Conservation (phyloP, 75 land plant genomes). For the Pinus albicaulis region DNA sequence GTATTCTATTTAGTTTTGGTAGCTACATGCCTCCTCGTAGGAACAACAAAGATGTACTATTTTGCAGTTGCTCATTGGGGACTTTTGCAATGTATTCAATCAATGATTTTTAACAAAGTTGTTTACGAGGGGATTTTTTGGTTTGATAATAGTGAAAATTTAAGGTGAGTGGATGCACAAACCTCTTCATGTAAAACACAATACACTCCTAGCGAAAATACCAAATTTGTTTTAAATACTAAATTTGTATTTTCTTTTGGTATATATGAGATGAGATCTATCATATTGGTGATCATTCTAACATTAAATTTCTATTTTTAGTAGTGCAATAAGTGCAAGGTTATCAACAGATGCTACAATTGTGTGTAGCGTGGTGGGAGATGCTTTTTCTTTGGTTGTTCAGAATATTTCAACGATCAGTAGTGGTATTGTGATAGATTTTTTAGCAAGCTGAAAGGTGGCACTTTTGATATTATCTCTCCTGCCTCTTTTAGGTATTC, state of each 20-base stretch:
- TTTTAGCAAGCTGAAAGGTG: slow-evolving; percentile 46
- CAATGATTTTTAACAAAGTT: slow-evolving; percentile 44
- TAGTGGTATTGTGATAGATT: slow-evolving; percentile 44
- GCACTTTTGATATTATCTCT: slow-evolving; percentile 38
- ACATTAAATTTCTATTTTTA: slow-evolving; percentile 21
- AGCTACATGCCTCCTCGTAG: slow-evolving; percentile 21
- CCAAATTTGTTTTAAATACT: too few species aligned
- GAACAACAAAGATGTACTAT: slow-evolving; percentile 38
- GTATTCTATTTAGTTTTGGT: slow-evolving; percentile 55
- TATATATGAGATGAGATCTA: too few species aligned
- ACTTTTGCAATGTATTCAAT: slow-evolving; percentile 50
- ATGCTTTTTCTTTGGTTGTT: slow-evolving; percentile 58
- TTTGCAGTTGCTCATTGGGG: slow-evolving; percentile 59
- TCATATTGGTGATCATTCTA: not conserved
- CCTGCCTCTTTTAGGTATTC: slow-evolving; percentile 39
- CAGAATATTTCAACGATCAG: slow-evolving; percentile 55
- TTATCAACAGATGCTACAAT: slow-evolving; percentile 79
- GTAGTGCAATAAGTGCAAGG: slow-evolving; percentile 83
- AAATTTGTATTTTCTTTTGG: not conserved
- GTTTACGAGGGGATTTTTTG: slow-evolving; percentile 47
- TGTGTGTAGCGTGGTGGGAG: slow-evolving; percentile 68
- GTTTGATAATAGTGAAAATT: slow-evolving; percentile 51
- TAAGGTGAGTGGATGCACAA: slow-evolving; percentile 26
- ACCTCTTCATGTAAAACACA: too few species aligned
- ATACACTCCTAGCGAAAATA: too few species aligned